Evolutionary conservation across 495 filamentous ascomycete species (phyloP).

Genomic region (Neurospora sp.): DNA sequence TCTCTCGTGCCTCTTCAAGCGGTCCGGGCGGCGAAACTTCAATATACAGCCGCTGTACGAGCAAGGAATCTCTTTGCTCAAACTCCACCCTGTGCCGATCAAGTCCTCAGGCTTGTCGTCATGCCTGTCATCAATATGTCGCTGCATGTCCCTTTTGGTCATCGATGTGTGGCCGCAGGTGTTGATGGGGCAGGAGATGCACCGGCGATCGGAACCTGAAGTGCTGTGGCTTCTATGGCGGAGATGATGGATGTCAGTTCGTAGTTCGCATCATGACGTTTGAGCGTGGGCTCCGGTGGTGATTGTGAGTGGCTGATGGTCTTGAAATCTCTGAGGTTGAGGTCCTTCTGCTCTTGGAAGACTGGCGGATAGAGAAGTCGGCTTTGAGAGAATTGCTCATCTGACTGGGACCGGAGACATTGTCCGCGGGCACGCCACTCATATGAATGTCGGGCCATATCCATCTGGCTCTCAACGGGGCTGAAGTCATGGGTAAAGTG

Average conservation of each 20-base stretch:
- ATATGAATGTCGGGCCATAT: background rate
- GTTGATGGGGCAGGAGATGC: background rate
- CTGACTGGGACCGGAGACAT: background rate
- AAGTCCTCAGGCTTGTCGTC: background rate
- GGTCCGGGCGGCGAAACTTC: background rate
- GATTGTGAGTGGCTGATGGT: background rate
- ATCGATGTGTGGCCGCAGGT: background rate
- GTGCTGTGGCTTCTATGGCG: background rate
- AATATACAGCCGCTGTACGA: rapidly evolving
- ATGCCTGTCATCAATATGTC: background rate
- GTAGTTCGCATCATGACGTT: background rate
- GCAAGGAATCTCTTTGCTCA: background rate
- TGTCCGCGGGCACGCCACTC: background rate
- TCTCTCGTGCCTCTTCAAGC: background rate
- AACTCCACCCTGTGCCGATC: background rate
- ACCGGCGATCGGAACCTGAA: background rate
- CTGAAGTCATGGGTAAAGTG: background rate
- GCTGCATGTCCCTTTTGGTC: background rate
- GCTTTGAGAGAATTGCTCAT: background rate
- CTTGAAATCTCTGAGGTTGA: background rate
- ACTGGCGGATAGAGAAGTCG: background rate
- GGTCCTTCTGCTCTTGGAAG: background rate
- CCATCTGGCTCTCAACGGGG: background rate
- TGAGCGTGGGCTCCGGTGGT: background rate
- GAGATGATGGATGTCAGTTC: background rate